These are phyloP conservation scores for Penicillium capsulatum DNA, from an alignment of 2,329 filamentous ascomycete genomes.

Conservation along the genomic window DNA sequence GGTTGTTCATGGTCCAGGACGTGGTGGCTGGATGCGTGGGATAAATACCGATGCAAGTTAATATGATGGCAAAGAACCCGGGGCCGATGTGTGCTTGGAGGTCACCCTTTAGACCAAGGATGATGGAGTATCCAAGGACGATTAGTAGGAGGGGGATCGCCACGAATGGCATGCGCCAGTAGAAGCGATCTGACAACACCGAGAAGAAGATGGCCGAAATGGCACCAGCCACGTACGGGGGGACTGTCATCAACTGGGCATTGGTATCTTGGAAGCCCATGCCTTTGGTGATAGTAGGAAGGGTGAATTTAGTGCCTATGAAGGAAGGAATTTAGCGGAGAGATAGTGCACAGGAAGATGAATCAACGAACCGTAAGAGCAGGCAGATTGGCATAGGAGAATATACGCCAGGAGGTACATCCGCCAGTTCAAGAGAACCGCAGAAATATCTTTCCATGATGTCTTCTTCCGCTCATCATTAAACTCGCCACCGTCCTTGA, in stretches of 20 bases:
- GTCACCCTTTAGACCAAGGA: slow-evolving; percentile 20
- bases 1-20: slow-evolving; percentile 26
- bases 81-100: slow-evolving; percentile 19
- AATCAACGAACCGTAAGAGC: slow-evolving; percentile 27
- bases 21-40: slow-evolving; percentile 24
- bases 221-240: slow-evolving; percentile 26
- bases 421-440: slow-evolving; percentile 38
- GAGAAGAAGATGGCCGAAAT: slow-evolving; percentile 24
- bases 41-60: slow-evolving; percentile 24
- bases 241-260: slow-evolving; percentile 31
- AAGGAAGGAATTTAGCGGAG: slow-evolving; percentile 22
- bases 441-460: slow-evolving; percentile 34
- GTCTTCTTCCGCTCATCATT: slow-evolving; percentile 21
- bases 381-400: slow-evolving; percentile 21
- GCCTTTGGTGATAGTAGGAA: slow-evolving; percentile 37
- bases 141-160: slow-evolving; percentile 15
- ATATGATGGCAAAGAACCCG: slow-evolving; percentile 23
- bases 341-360: too few relatives aligned
- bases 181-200: slow-evolving; percentile 21
- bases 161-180: slow-evolving; percentile 27
- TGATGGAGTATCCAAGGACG: slow-evolving; percentile 18
- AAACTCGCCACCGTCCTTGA: slow-evolving; percentile 24
- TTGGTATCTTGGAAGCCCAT: slow-evolving; percentile 35
- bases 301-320: slow-evolving; percentile 34
- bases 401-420: slow-evolving; percentile 33